Conservation (phyloP, 257 asterid genomes). For the Solanum pinnatisectum region DNA sequence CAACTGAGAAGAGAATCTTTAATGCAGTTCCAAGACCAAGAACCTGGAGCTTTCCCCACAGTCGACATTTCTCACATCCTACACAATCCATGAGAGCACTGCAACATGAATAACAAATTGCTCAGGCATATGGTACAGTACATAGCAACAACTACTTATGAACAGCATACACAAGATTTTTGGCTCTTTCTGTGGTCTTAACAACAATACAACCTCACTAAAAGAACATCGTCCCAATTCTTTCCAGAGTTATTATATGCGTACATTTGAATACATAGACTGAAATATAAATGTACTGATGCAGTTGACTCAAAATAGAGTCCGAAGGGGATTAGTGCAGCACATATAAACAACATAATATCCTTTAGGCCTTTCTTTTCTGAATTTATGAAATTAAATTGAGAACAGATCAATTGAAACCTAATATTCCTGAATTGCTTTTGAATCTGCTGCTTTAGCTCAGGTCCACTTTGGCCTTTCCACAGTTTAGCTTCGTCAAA, state of each 20-base stretch:
- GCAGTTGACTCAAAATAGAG: neutral
- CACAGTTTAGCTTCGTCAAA: conserved; percentile 94
- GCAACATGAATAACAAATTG: conserved; percentile 8
- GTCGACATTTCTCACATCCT: conserved; percentile 94
- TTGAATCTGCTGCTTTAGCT: conserved; percentile 75
- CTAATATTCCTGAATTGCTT: conserved; percentile 87
- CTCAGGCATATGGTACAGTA: neutral
- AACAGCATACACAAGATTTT: neutral
- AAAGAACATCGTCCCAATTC: neutral
- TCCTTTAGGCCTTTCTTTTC: neutral
- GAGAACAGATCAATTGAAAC: conserved; percentile 16
- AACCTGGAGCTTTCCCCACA: conserved; percentile 95
- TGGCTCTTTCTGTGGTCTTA: neutral
- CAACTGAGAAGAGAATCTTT: conserved; percentile 80
- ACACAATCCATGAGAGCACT: conserved; percentile 94
- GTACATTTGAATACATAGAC: neutral
- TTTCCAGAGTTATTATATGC: neutral
- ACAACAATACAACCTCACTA: neutral
- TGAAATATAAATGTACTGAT: neutral
- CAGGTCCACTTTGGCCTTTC: conserved; percentile 96
- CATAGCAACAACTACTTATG: neutral
- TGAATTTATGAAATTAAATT: neutral
- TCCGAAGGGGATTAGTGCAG: neutral
- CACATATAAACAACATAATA: neutral
- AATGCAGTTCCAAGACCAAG: conserved; percentile 97